A percentile compares a stretch with the other conserved stretches of the same genome.
Evolutionary conservation across 2,329 filamentous ascomycete species (phyloP).

Genomic region (Fusarium beomiforme): DNA sequence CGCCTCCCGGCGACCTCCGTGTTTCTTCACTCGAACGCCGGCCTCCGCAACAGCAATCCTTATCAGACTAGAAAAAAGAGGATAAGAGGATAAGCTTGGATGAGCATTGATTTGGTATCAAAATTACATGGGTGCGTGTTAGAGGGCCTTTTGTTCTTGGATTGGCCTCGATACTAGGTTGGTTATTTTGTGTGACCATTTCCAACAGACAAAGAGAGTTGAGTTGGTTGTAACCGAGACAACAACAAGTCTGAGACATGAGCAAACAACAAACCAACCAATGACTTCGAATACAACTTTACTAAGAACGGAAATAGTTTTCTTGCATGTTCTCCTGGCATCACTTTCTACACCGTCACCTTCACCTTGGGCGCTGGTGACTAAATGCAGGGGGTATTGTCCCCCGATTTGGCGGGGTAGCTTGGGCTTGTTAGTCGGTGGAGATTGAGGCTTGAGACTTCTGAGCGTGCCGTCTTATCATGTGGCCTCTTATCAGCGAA

Average conservation of each 20-base stretch:
- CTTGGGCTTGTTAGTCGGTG: slow-evolving; percentile 38
- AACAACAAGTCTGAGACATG: neutral
- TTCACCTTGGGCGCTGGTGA: slow-evolving; percentile 1
- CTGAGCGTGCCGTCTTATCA: slow-evolving; percentile 36
- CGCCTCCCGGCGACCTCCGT: slow-evolving; percentile 43
- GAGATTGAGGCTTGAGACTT: slow-evolving; percentile 36
- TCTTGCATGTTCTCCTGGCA: neutral
- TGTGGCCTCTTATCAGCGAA: slow-evolving; percentile 42
- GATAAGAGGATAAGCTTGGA: neutral
- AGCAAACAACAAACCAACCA: neutral
- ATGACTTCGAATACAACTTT: neutral
- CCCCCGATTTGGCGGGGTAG: slow-evolving; percentile 43
- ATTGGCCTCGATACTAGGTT: neutral
- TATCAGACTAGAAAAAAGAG: slow-evolving; percentile 7
- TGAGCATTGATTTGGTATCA: neutral
- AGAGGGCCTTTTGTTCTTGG: neutral
- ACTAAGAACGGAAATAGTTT: neutral
- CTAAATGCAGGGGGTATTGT: slow-evolving; percentile 36
- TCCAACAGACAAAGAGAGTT: neutral
- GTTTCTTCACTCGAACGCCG: slow-evolving; percentile 17
- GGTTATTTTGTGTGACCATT: neutral
- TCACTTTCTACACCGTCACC: neutral
- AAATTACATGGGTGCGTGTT: neutral
- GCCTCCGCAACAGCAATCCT: slow-evolving; percentile 21
- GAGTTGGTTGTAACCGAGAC: neutral